Evolutionary conservation across 768 basidiomycete species (phyloP).

Genomic region (Xerocomus potaroensis): DNA sequence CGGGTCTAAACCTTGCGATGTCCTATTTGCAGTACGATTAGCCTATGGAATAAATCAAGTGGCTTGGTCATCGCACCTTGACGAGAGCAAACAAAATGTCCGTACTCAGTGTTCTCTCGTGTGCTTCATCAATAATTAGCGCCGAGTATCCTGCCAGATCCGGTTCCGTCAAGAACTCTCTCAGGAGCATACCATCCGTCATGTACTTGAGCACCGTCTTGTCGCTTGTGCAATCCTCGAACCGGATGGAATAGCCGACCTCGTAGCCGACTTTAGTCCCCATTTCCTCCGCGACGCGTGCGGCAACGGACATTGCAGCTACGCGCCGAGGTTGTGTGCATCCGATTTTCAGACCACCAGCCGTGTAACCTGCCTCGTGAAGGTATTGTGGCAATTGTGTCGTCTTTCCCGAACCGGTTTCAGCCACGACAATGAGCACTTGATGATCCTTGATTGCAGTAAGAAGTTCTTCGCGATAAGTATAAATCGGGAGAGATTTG

Average conservation of each 20-base stretch:
- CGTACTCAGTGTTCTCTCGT: constrained; percentile 95
- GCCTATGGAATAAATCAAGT: constrained; percentile 14
- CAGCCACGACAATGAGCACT: constrained; percentile 95
- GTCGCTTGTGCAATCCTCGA: constrained; percentile 99
- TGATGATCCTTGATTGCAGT: constrained; percentile 88
- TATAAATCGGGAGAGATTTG: constrained; percentile 89
- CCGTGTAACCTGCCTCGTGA: constrained; percentile 94
- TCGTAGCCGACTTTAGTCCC: constrained; percentile 95
- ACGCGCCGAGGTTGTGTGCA: constrained; percentile 99
- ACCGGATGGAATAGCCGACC: constrained; percentile 99
- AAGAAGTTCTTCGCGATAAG: constrained; percentile 83
- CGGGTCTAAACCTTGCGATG: constrained; percentile 94
- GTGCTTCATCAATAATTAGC: constrained; percentile 97
- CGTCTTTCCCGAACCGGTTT: constrained; percentile 98
- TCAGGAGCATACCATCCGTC: constrained; percentile 98
- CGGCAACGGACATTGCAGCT: constrained; percentile 98
- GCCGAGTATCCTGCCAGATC: constrained; percentile 93
- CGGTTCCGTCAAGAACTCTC: constrained; percentile 97
- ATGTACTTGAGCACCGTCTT: constrained; percentile 99
- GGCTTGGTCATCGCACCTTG: constrained; percentile 64
- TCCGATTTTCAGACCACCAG: constrained; percentile 73
- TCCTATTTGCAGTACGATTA: constrained; percentile 51
- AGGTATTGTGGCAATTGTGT: constrained; percentile 98
- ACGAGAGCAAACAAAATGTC: constrained; percentile 98
- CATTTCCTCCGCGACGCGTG: constrained; percentile 99